A percentile compares a stretch with the other conserved stretches of the same genome.
Conservation (phyloP, 2,329 filamentous ascomycete species). For the Septoria linicola region DNA sequence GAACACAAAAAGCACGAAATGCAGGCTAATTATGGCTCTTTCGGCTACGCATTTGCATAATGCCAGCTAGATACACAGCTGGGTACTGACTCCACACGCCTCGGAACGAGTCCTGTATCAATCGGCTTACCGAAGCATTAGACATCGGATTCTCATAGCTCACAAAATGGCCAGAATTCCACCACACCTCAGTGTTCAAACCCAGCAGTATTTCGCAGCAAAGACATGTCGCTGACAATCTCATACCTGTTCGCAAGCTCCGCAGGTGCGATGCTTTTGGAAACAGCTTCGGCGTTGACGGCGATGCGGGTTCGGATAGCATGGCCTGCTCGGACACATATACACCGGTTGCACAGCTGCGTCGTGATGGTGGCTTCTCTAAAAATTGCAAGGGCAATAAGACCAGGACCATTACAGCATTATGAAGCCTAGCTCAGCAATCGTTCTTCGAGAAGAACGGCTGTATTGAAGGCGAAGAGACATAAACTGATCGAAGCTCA, state of each 20-base stretch:
- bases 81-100: background rate
- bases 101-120: background rate
- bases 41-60: background rate
- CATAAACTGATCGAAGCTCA: background rate
- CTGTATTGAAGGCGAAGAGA: slow-evolving; percentile 7
- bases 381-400: background rate
- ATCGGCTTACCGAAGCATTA: slow-evolving; percentile 1
- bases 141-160: background rate
- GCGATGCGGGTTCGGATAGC: background rate
- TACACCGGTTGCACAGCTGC: background rate
- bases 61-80: background rate
- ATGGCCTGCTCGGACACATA: background rate
- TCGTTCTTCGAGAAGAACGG: background rate
- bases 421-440: background rate
- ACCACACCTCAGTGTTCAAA: background rate
- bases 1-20: background rate
- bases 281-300: slow-evolving; percentile 5
- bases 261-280: background rate
- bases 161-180: background rate
- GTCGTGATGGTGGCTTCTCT: background rate
- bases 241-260: background rate
- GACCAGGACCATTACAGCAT: background rate
- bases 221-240: slow-evolving; percentile 1
- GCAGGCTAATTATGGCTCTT: slow-evolving; percentile 3
- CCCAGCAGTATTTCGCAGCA: slow-evolving; percentile 3